Conservation (phyloP, 1,284 basidiomycete species). For the Ganoderma lingzhi region DNA sequence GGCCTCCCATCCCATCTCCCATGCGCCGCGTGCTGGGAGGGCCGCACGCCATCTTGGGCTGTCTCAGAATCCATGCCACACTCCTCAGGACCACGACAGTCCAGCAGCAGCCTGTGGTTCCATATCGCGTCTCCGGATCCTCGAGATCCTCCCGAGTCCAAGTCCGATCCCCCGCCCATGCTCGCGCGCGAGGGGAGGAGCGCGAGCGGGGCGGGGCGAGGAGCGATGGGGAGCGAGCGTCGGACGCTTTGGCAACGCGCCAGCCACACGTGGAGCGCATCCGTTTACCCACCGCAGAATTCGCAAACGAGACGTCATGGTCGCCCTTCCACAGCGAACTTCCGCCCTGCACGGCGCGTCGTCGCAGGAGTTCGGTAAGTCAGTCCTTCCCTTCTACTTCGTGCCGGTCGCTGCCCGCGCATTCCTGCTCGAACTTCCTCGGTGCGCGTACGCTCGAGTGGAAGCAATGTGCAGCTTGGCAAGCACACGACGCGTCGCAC, state of each 20-base stretch:
- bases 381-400: not conserved
- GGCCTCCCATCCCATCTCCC: not conserved
- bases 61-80: slow-evolving; percentile 3
- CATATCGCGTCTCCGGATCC: not conserved
- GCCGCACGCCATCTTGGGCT: slow-evolving; percentile 2
- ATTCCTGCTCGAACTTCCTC: not conserved
- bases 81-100: not conserved
- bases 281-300: not conserved
- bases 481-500: not conserved
- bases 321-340: slow-evolving; percentile 1
- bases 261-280: slow-evolving; percentile 2
- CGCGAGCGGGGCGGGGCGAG: slow-evolving; percentile 2
- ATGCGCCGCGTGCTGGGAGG: not conserved
- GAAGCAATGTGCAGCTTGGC: not conserved
- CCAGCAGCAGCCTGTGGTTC: not conserved
- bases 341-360: slow-evolving; percentile 9
- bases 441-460: not conserved
- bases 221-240: slow-evolving; percentile 3
- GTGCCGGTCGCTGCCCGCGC: not conserved
- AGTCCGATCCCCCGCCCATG: not conserved
- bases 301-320: not conserved
- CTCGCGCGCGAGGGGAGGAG: not conserved
- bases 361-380: not conserved
- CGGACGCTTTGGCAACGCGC: not conserved
- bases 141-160: not conserved